Evolutionary conservation across 306 rosid genomes (phyloP).

Genomic region (Vigna trinervia): DNA sequence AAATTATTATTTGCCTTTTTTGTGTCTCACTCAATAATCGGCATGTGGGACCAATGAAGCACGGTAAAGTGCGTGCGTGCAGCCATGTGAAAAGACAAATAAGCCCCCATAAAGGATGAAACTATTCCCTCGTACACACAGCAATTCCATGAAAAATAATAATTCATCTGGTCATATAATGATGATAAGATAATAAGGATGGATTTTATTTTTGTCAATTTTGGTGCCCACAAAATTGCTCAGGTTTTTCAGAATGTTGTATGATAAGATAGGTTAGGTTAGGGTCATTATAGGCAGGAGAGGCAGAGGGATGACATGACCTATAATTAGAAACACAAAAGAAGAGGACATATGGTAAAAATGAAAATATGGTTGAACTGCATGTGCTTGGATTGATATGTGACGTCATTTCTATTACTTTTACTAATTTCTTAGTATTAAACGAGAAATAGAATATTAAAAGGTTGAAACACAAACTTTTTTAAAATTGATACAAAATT

Average conservation of each 20-base stretch:
- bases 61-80: neutral
- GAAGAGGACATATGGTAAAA: conserved; percentile 44
- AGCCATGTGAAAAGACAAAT: neutral
- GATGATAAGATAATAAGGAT: conserved; percentile 3
- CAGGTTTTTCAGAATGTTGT: too few relatives aligned
- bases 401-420: too few relatives aligned
- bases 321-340: neutral
- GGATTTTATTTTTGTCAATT: neutral
- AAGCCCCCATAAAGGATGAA: neutral
- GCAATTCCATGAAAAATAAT: conserved; percentile 37
- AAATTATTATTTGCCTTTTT: neutral
- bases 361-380: neutral
- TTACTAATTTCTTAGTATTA: too few relatives aligned
- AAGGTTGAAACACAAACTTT: too few relatives aligned
- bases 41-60: conserved; percentile 20
- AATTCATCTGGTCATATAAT: conserved; percentile 7
- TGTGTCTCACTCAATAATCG: conserved; percentile 7
- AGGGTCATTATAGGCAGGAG: neutral
- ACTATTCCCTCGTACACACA: neutral
- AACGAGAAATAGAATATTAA: too few relatives aligned
- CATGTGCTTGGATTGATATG: conserved; percentile 5
- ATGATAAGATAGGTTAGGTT: neutral
- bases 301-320: neutral
- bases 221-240: neutral
- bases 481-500: too few relatives aligned